A percentile compares a stretch with the other conserved stretches of the same genome.
These are phyloP conservation scores for Auricularia sp. DNA, from an alignment of 768 basidiomycete species.

Conservation along the genomic window DNA sequence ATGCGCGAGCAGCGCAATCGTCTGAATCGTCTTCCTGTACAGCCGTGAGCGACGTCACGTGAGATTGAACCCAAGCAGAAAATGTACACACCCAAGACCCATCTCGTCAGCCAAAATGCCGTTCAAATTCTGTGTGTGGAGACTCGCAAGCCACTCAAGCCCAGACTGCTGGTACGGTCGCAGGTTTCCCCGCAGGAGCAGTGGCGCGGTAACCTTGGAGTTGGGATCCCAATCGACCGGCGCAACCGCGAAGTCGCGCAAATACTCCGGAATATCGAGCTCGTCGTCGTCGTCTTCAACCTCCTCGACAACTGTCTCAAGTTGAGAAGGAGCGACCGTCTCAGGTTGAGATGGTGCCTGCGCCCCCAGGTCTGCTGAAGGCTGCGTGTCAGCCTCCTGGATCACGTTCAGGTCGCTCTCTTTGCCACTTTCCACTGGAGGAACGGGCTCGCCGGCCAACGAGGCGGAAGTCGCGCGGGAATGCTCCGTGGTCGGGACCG, in stretches of 20 bases:
- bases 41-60: slow-evolving; percentile 4
- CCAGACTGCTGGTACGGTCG: slow-evolving; percentile 92
- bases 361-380: too few species aligned
- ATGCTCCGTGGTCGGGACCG: too few species aligned
- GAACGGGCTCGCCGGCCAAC: too few species aligned
- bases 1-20: slow-evolving; percentile 88
- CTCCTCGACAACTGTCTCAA: not conserved
- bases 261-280: slow-evolving; percentile 24
- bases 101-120: slow-evolving; percentile 89
- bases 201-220: slow-evolving; percentile 48
- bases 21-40: slow-evolving; percentile 87
- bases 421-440: too few species aligned
- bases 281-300: slow-evolving; percentile 1
- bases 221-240: slow-evolving; percentile 59
- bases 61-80: not conserved
- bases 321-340: too few species aligned
- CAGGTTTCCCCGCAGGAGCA: slow-evolving; percentile 76
- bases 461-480: too few species aligned
- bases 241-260: slow-evolving; percentile 61
- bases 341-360: too few species aligned
- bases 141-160: slow-evolving; percentile 85
- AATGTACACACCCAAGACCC: slow-evolving; percentile 71
- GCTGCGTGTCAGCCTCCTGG: too few species aligned
- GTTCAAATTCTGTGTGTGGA: slow-evolving; percentile 72
- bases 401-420: too few species aligned